These are phyloP conservation scores for Pilaira anomala DNA, from an alignment of 192 early-diverging fungal genomes.

Conservation along the genomic window DNA sequence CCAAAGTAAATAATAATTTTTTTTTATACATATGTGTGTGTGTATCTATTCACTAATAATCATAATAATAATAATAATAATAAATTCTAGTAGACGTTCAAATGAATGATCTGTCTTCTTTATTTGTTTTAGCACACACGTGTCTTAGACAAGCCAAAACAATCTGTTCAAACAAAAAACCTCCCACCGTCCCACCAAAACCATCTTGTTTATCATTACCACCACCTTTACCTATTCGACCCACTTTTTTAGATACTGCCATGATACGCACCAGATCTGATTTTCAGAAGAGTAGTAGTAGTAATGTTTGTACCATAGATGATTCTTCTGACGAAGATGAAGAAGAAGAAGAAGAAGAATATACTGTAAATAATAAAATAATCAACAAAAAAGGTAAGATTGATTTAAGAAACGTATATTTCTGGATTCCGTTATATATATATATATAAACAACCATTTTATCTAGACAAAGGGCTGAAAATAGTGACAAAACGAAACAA, in stretches of 20 bases:
- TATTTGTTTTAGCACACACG: slow-evolving; percentile 37
- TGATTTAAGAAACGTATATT: not conserved
- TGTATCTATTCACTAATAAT: too few species aligned
- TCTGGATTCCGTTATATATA: not conserved
- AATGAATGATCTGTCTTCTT: slow-evolving; percentile 23
- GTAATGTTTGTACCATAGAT: not conserved
- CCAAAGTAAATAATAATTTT: slow-evolving; percentile 45
- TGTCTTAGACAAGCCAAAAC: slow-evolving; percentile 46
- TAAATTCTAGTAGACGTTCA: not conserved
- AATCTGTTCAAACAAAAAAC: slow-evolving; percentile 41
- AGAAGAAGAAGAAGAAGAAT: slow-evolving; percentile 34
- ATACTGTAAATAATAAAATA: slow-evolving; percentile 5
- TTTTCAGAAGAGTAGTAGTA: not conserved
- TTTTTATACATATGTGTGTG: too few species aligned
- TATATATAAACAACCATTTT: not conserved
- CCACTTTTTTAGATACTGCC: slow-evolving; percentile 2
- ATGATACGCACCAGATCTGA: slow-evolving; percentile 1
- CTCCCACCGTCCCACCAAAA: slow-evolving; percentile 11
- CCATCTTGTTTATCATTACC: slow-evolving; percentile 8
- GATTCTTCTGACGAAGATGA: slow-evolving; percentile 30
- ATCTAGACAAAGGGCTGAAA: not conserved
- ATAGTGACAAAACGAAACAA: not conserved
- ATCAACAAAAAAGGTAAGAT: too few species aligned
- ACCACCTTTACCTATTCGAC: slow-evolving; percentile 48
- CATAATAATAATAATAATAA: not conserved